Percentiles rank a stretch among this genome's conserved stretches.
phyloP scores from a whole-genome alignment of 2,329 filamentous ascomycete genomes.

The Neurospora crassa region DNA sequence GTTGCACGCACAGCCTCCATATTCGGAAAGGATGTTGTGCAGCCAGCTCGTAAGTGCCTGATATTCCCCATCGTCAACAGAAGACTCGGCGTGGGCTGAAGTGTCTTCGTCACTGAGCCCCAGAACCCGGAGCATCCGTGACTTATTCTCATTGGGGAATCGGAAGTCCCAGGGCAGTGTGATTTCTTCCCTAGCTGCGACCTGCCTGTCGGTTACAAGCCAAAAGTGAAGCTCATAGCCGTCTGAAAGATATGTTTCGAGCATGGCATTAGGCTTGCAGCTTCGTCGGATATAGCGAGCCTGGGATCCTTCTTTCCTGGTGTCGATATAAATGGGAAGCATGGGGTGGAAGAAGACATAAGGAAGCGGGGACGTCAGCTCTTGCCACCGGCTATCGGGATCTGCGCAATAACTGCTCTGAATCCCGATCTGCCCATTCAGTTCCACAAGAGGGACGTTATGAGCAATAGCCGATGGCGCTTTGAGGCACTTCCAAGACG shows the following conservation, averaged over 20 bases:
- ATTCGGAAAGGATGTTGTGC: constrained; percentile 61
- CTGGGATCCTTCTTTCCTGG: constrained; percentile 73
- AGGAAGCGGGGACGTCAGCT: constrained; percentile 54
- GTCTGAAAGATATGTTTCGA: constrained; percentile 78
- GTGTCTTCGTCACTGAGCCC: constrained; percentile 53
- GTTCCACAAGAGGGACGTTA: constrained; percentile 52
- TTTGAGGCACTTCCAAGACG: constrained; percentile 61
- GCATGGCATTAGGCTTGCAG: constrained; percentile 77
- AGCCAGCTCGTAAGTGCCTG: constrained; percentile 54
- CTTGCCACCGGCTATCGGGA: constrained; percentile 56
- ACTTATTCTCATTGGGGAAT: constrained; percentile 44
- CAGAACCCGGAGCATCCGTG: constrained; percentile 47
- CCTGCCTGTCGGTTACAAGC: constrained; percentile 73
- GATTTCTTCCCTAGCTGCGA: constrained; percentile 54
- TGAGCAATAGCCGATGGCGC: constrained; percentile 43
- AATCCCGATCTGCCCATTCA: constrained; percentile 69
- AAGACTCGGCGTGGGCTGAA: constrained; percentile 37
- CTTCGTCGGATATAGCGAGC: constrained; percentile 88
- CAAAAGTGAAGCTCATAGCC: constrained; percentile 83
- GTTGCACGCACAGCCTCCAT: constrained; percentile 71
- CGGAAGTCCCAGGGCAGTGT: constrained; percentile 61
- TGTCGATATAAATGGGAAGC: constrained; percentile 88
- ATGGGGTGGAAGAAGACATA: constrained; percentile 83
- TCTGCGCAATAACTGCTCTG: constrained; percentile 64
- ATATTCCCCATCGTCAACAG: constrained; percentile 52